A percentile compares a stretch with the other conserved stretches of the same genome.
phyloP scores from a whole-genome alignment of 2,329 filamentous ascomycete genomes.

The Periconia sp. region DNA sequence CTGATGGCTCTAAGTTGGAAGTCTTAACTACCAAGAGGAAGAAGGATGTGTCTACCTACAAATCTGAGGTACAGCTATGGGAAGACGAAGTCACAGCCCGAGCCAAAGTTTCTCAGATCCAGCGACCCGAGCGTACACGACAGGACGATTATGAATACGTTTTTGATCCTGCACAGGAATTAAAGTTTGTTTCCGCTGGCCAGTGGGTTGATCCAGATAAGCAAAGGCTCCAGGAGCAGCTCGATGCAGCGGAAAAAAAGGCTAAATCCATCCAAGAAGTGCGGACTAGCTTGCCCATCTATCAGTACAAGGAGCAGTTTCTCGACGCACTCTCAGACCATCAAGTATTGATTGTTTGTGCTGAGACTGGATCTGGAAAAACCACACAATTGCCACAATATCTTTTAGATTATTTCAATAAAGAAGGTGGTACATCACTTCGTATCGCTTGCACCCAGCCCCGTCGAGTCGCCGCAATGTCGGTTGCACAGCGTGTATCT shows the following conservation, averaged over 20 bases:
- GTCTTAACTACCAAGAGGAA: slow-evolving; percentile 85
- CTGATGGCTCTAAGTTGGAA: slow-evolving; percentile 89
- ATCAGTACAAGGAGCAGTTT: slow-evolving; percentile 81
- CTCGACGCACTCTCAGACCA: slow-evolving; percentile 82
- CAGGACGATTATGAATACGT: slow-evolving; percentile 90
- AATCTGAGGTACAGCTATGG: slow-evolving; percentile 96
- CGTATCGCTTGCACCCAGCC: slow-evolving; percentile 88
- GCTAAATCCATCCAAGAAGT: slow-evolving; percentile 88
- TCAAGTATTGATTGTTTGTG: slow-evolving; percentile 88
- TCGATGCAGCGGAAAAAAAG: slow-evolving; percentile 87
- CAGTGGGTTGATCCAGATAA: slow-evolving; percentile 77
- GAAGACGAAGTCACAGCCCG: slow-evolving; percentile 86
- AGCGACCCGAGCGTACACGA: slow-evolving; percentile 69
- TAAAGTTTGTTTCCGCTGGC: slow-evolving; percentile 80
- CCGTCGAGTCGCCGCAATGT: slow-evolving; percentile 94
- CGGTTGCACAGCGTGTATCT: slow-evolving; percentile 90
- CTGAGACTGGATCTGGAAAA: slow-evolving; percentile 93
- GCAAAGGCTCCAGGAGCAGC: slow-evolving; percentile 73
- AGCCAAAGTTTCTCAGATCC: slow-evolving; percentile 61
- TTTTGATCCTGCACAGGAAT: slow-evolving; percentile 84
- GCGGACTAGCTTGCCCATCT: slow-evolving; percentile 86
- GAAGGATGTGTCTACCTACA: slow-evolving; percentile 70
- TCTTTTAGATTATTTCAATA: slow-evolving; percentile 64
- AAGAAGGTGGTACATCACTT: slow-evolving; percentile 51
- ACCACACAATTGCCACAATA: slow-evolving; percentile 96